These are phyloP conservation scores for Mucor irregularis DNA, from an alignment of 371 early-diverging fungal species.

Conservation along the genomic window DNA sequence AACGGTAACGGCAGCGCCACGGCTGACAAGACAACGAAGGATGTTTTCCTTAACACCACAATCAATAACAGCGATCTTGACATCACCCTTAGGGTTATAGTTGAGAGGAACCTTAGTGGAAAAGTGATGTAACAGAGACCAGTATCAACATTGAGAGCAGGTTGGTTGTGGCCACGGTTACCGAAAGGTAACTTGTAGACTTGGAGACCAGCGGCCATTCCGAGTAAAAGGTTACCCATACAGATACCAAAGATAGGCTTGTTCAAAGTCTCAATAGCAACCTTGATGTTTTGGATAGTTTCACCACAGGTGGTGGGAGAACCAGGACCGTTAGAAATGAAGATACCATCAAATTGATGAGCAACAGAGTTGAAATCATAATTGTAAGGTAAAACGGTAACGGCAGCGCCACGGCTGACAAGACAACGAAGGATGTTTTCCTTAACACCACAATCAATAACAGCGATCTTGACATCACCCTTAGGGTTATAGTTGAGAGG, in stretches of 20 bases:
- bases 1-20: slow-evolving; percentile 83
- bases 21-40: slow-evolving; percentile 76
- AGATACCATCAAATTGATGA: slow-evolving; percentile 81
- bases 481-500: slow-evolving; percentile 73
- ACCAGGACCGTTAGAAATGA: slow-evolving; percentile 95
- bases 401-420: slow-evolving; percentile 74
- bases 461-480: slow-evolving; percentile 74
- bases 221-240: slow-evolving; percentile 93
- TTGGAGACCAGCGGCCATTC: slow-evolving; percentile 84
- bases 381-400: slow-evolving; percentile 89
- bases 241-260: slow-evolving; percentile 97
- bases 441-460: slow-evolving; percentile 93
- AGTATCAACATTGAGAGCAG: slow-evolving; percentile 74
- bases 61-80: slow-evolving; percentile 80
- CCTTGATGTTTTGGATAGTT: slow-evolving; percentile 70
- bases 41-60: slow-evolving; percentile 95
- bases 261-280: slow-evolving; percentile 58
- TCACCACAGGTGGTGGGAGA: slow-evolving; percentile 70
- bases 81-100: slow-evolving; percentile 74
- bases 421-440: slow-evolving; percentile 90
- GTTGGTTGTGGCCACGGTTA: slow-evolving; percentile 97
- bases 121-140: slow-evolving; percentile 63
- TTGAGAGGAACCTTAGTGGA: slow-evolving; percentile 60
- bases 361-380: slow-evolving; percentile 63
- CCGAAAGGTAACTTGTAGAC: slow-evolving; percentile 92